Evolutionary conservation across 2,329 filamentous ascomycete species (phyloP).

Genomic region (Coleophoma eucalyptorum): DNA sequence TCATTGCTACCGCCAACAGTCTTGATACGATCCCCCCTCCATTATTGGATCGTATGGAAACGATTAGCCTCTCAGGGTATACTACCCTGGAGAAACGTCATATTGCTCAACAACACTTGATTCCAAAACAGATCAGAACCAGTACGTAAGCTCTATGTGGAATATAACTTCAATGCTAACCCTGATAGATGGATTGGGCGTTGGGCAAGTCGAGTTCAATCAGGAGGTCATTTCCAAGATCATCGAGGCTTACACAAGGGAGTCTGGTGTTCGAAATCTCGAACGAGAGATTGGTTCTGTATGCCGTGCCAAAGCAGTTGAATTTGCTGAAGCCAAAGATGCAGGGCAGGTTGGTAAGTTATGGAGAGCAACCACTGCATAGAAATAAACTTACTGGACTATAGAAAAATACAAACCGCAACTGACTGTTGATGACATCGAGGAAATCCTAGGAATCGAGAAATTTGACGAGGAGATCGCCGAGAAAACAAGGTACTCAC

Average conservation of each 20-base stretch:
- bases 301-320: slow-evolving; percentile 90
- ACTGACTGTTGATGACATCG: slow-evolving; percentile 76
- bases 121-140: slow-evolving; percentile 89
- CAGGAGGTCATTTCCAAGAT: slow-evolving; percentile 90
- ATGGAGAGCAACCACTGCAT: slow-evolving; percentile 4
- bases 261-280: slow-evolving; percentile 92
- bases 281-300: slow-evolving; percentile 95
- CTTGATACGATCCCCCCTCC: slow-evolving; percentile 94
- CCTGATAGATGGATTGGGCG: slow-evolving; percentile 61
- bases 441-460: slow-evolving; percentile 88
- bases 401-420: slow-evolving; percentile 65
- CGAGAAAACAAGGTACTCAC: slow-evolving; percentile 57
- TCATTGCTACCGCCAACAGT: slow-evolving; percentile 95
- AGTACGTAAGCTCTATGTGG: slow-evolving; percentile 35
- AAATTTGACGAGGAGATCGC: slow-evolving; percentile 95
- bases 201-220: slow-evolving; percentile 71
- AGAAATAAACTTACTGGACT: not conserved
- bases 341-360: slow-evolving; percentile 41
- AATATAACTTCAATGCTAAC: not conserved
- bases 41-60: slow-evolving; percentile 95
- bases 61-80: slow-evolving; percentile 88
- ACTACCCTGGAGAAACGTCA: slow-evolving; percentile 96
- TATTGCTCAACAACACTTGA: slow-evolving; percentile 88
- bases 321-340: slow-evolving; percentile 89
- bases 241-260: slow-evolving; percentile 93